These are phyloP conservation scores for Botryotinia convoluta DNA, from an alignment of 2,329 filamentous ascomycete species.

Conservation along the genomic window DNA sequence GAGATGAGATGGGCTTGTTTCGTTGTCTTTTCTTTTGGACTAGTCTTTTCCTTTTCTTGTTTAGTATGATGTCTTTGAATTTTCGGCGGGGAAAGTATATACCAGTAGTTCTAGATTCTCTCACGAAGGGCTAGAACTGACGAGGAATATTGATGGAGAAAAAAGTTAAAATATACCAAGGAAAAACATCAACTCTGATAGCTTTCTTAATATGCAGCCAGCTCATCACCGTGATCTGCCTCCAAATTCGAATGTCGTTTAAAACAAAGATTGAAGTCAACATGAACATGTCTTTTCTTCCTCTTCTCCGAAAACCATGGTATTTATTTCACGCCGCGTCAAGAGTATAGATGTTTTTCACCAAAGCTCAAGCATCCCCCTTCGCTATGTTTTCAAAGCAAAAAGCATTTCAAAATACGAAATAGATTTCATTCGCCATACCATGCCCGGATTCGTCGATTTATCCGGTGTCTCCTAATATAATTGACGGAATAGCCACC, in stretches of 20 bases:
- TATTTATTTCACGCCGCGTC: neutral
- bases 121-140: neutral
- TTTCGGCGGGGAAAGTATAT: neutral
- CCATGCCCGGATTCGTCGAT: neutral
- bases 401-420: neutral
- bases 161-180: neutral
- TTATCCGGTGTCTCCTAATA: neutral
- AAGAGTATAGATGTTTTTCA: neutral
- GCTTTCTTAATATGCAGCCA: neutral
- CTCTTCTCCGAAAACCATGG: neutral
- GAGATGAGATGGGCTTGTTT: constrained; percentile 16
- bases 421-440: neutral
- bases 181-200: neutral
- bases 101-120: neutral
- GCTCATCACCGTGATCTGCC: neutral
- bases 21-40: neutral
- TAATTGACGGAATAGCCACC: neutral
- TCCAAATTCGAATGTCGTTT: neutral
- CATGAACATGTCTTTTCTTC: neutral
- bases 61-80: neutral
- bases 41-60: too few species aligned
- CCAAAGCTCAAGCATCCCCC: neutral
- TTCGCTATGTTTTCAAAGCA: neutral
- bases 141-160: too few species aligned
- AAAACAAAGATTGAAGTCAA: neutral